A percentile compares a stretch with the other conserved stretches of the same genome.
Conservation (phyloP, 129 eudicot genomes). For the Tanacetum coccineum region DNA sequence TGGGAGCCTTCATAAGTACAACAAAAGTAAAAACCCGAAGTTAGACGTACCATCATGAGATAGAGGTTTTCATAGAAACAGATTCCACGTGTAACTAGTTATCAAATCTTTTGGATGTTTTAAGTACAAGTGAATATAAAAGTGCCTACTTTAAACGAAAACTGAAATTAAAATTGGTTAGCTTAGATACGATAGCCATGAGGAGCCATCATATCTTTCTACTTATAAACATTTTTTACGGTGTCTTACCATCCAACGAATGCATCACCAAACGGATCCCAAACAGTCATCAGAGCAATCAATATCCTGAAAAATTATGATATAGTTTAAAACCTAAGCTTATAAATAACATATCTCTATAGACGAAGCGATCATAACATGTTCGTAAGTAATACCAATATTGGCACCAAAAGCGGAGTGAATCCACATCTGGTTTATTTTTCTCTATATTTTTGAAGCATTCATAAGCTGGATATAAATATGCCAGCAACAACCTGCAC, state of each 20-base stretch:
- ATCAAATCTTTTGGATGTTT: neutral
- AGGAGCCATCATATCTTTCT: neutral
- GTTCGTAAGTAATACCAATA: slow-evolving; percentile 48
- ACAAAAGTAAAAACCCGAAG: slow-evolving; percentile 1
- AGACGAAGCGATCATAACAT: neutral
- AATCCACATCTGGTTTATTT: slow-evolving; percentile 81
- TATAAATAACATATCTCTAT: neutral
- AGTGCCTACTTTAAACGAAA: neutral
- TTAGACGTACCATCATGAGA: neutral
- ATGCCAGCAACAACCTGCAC: slow-evolving; percentile 80
- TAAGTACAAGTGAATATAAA: neutral
- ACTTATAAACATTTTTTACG: neutral
- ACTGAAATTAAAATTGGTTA: neutral
- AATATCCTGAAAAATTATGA: slow-evolving; percentile 59
- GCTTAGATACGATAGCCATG: neutral
- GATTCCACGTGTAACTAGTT: neutral
- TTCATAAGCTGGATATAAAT: slow-evolving; percentile 95
- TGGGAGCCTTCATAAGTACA: slow-evolving; percentile 63
- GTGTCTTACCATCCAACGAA: slow-evolving; percentile 63
- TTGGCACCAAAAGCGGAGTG: slow-evolving; percentile 95
- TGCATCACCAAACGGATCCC: slow-evolving; percentile 78
- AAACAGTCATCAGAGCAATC: slow-evolving; percentile 75
- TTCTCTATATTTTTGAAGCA: slow-evolving; percentile 79
- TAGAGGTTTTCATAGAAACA: neutral
- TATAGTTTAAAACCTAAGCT: neutral